These are phyloP conservation scores for Candida sanyaensis DNA, from an alignment of 1,139 yeast species.

Conservation along the genomic window DNA sequence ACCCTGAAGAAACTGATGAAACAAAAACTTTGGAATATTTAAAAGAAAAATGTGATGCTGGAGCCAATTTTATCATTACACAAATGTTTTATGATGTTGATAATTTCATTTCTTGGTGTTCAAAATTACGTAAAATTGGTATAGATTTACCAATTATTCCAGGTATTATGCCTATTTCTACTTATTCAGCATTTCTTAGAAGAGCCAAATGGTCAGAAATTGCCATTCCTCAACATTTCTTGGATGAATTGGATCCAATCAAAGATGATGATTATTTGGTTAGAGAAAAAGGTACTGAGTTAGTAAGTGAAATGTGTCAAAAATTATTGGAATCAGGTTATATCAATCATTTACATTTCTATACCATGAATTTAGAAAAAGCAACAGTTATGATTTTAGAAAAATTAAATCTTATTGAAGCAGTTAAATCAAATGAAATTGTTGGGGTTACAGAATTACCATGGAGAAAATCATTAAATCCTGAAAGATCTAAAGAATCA, in stretches of 20 bases:
- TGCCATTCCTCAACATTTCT: conserved; percentile 71
- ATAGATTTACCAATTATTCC: conserved; percentile 88
- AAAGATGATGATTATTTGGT: conserved; percentile 90
- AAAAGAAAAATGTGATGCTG: conserved; percentile 88
- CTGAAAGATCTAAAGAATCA: conserved; percentile 76
- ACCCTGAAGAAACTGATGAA: conserved; percentile 75
- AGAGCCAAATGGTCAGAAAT: conserved; percentile 95
- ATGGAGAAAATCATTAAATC: conserved; percentile 89
- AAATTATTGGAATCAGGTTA: conserved; percentile 69
- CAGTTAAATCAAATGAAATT: conserved; percentile 41
- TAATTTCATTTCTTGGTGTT: conserved; percentile 80
- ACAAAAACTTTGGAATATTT: conserved; percentile 61
- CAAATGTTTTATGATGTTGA: conserved; percentile 93
- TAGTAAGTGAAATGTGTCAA: conserved; percentile 82
- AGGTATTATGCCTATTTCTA: conserved; percentile 97
- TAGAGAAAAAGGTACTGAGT: conserved; percentile 81
- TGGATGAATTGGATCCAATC: conserved; percentile 73
- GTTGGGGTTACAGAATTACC: conserved; percentile 57
- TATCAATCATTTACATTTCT: conserved; percentile 87
- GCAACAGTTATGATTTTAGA: conserved; percentile 90
- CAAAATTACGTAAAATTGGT: conserved; percentile 69
- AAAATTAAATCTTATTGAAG: conserved; percentile 58
- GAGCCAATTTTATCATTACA: conserved; percentile 90
- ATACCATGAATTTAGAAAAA: conserved; percentile 94
- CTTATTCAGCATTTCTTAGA: conserved; percentile 88